phyloP scores from a whole-genome alignment of 2,329 filamentous ascomycete genomes.

The Cryphonectria naterciae region DNA sequence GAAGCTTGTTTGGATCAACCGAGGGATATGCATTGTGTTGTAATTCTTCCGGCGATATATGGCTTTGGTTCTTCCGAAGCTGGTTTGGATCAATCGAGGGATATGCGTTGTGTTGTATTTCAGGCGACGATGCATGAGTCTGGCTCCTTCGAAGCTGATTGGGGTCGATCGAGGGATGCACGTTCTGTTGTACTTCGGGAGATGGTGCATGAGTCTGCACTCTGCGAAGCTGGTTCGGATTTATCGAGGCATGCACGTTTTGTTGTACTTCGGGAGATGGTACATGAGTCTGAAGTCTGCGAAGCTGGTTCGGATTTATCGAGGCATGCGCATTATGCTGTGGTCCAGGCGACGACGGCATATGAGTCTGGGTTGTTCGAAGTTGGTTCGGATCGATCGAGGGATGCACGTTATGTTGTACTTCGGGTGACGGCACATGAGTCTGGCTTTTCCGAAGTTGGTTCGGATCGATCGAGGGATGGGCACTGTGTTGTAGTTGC shows the following conservation, averaged over 20 bases:
- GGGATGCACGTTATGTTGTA: background rate
- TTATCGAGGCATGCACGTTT: background rate
- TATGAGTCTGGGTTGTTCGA: too few relatives aligned
- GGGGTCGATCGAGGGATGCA: background rate
- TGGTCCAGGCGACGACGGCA: background rate
- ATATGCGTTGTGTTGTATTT: background rate
- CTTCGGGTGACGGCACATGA: background rate
- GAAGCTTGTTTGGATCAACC: background rate
- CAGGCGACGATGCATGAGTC: background rate
- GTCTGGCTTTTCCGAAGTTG: background rate
- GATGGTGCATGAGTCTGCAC: background rate
- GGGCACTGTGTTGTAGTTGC: background rate
- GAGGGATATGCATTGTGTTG: constrained; percentile 1
- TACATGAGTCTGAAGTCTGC: background rate
- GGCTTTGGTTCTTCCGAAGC: background rate
- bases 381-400: background rate
- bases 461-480: background rate
- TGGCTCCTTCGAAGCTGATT: background rate
- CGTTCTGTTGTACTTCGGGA: background rate
- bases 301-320: constrained; percentile 5
- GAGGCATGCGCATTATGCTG: background rate
- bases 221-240: constrained; percentile 4
- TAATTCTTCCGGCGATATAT: background rate
- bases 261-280: constrained; percentile 1
- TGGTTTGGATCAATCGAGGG: background rate